A percentile compares a stretch with the other conserved stretches of the same genome.
Conservation (phyloP, 1,139 yeast genomes). For the Candida glucosophila region DNA sequence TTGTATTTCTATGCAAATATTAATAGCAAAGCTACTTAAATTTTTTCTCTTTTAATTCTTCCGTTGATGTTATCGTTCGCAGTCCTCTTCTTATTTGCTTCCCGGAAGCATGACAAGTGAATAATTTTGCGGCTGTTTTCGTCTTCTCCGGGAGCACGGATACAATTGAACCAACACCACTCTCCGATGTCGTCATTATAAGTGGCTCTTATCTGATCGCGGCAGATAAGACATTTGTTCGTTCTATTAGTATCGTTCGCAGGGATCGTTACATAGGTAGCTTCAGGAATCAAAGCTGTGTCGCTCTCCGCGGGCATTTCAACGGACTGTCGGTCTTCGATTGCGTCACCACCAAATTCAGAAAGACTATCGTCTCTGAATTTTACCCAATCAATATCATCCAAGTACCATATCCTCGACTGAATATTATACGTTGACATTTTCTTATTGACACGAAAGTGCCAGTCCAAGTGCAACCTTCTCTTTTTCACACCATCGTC, state of each 20-base stretch:
- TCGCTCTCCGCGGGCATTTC: constrained; percentile 4
- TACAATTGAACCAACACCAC: constrained; percentile 90
- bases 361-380: constrained; percentile 55
- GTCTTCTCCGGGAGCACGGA: constrained; percentile 57
- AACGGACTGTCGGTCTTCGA: constrained; percentile 5
- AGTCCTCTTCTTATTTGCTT: constrained; percentile 44
- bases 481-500: constrained; percentile 45
- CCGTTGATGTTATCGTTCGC: constrained; percentile 28
- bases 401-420: constrained; percentile 77
- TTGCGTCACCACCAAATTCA: constrained; percentile 23
- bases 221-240: constrained; percentile 77
- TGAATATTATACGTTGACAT: constrained; percentile 41
- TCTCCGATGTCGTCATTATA: constrained; percentile 89
- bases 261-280: constrained; percentile 68
- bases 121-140: constrained; percentile 41
- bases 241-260: constrained; percentile 58
- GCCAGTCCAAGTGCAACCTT: constrained; percentile 86
- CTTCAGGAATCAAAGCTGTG: constrained; percentile 14
- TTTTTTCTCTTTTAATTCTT: constrained; percentile 21
- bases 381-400: constrained; percentile 64
- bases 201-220: constrained; percentile 68
- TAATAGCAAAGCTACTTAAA: constrained; percentile 6
- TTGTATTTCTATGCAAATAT: constrained; percentile 1
- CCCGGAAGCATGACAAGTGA: constrained; percentile 77
- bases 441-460: constrained; percentile 82